Evolutionary conservation across 495 filamentous ascomycete genomes (phyloP).

Genomic region (Clavariopsis aquatica): DNA sequence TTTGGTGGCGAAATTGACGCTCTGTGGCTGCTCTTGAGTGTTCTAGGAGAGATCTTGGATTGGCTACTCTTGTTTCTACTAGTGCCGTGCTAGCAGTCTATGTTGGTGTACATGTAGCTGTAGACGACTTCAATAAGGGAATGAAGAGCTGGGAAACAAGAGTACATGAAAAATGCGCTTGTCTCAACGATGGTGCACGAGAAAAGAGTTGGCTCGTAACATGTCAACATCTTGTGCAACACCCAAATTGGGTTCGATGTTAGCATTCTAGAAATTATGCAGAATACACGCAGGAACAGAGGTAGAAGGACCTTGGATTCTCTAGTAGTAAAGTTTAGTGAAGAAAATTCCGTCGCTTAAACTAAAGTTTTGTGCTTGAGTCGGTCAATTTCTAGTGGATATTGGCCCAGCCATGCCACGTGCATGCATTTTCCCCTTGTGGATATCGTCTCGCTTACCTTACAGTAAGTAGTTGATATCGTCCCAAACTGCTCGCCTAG

Average conservation of each 20-base stretch:
- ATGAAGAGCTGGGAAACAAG: slow-evolving; percentile 3
- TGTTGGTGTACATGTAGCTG: not conserved
- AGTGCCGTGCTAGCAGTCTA: slow-evolving; percentile 3
- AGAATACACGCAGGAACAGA: not conserved
- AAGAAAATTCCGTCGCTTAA: too few species aligned
- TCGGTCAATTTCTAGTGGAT: too few species aligned
- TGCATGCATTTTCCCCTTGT: too few species aligned
- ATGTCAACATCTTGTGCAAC: slow-evolving; percentile 2
- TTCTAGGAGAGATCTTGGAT: not conserved
- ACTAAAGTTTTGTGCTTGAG: too few species aligned
- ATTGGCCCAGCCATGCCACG: too few species aligned
- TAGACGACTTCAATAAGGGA: slow-evolving; percentile 1
- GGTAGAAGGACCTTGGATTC: slow-evolving; percentile 4
- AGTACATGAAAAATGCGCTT: slow-evolving; percentile 13
- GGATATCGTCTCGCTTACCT: too few species aligned
- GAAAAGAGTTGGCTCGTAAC: slow-evolving; percentile 7
- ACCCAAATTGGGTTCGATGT: not conserved
- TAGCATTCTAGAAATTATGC: slow-evolving; percentile 1
- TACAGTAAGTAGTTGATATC: too few species aligned
- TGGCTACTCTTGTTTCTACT: not conserved
- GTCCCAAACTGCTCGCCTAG: too few species aligned
- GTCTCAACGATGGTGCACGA: slow-evolving; percentile 11
- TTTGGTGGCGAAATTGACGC: slow-evolving; percentile 2
- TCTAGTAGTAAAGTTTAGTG: slow-evolving; percentile 5
- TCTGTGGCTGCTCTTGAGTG: slow-evolving; percentile 7